phyloP scores from a whole-genome alignment of 257 asterid genomes.

The Solanum chmielewskii region DNA sequence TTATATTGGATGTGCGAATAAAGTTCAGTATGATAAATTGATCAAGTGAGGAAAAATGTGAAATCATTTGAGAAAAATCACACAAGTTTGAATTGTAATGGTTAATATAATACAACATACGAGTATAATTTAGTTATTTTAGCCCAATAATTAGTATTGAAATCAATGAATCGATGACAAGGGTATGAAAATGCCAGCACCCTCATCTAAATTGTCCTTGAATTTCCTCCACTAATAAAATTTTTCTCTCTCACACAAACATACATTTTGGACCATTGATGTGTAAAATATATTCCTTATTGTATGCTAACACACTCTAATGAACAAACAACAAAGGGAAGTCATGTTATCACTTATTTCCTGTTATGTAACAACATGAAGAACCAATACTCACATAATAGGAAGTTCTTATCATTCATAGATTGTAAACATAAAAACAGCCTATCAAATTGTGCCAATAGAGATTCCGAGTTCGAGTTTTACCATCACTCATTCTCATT shows the following conservation, averaged over 20 bases:
- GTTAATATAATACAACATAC: not conserved
- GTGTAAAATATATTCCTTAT: not conserved
- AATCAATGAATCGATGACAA: not conserved
- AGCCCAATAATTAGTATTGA: not conserved
- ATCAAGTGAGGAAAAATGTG: not conserved
- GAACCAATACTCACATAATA: not conserved
- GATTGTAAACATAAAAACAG: not conserved
- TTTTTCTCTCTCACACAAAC: not conserved
- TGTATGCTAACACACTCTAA: not conserved
- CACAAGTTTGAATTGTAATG: not conserved
- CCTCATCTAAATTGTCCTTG: not conserved
- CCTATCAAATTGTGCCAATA: not conserved
- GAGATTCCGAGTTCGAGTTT: not conserved
- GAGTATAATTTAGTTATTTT: not conserved
- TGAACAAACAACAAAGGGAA: not conserved
- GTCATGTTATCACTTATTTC: not conserved
- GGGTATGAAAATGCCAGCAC: not conserved
- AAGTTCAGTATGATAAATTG: not conserved
- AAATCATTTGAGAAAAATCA: not conserved
- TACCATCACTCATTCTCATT: no score
- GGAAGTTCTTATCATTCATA: not conserved
- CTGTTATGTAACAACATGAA: not conserved
- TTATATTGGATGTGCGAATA: not conserved
- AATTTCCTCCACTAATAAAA: not conserved
- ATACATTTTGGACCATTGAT: not conserved